Evolutionary conservation across 2,329 filamentous ascomycete genomes (phyloP), one percentile per base, ranked within the genome.

Genomic region (Calonectria multiphialidica): DNA sequence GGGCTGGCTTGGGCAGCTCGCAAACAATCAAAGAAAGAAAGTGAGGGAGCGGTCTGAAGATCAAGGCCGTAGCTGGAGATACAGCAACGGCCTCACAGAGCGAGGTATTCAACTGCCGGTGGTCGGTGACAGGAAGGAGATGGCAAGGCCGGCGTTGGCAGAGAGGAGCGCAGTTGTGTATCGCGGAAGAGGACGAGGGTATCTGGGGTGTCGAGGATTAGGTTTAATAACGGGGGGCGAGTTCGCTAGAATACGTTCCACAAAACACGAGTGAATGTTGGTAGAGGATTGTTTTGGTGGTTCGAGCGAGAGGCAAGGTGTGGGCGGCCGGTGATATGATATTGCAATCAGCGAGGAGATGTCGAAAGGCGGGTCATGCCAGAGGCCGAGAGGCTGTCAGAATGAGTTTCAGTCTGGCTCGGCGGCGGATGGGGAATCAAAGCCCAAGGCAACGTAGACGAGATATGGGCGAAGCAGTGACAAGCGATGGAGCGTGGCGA

Each of bases 401-500:
- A 35, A 25, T 35, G 53, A 59, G 66, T 66, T 66, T 67, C 55
- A 66, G 49, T 63, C 53, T 25, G n/a, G 53, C 53, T 40, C 53
- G 53, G 40, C n/a, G 53, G 33, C 30, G 44, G 40, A 12, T n/a
- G 49, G 15, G 40, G 9, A 33, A 30, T 33, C 28, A 25, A 66
- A 44, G 53, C 23, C 47, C 69, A 33, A 72, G 23, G 44, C 23
- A 40, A 37, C 65, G 65, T 57, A 21, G 37, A 68, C 63, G 61
- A 50, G 42, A n/a, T 67, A 70, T 61, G 71, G 71, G 70, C 72
- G 62, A 62, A 66, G 62, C 44, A 66, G 69, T 62, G 66, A 68
- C 64, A 59, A 59, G 67, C 62, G 47, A 33, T 68, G 44, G 50
- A 71, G 73, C 74, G 77, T 77, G 76, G 72, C 77, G 75, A 72